Percentiles rank a stretch among this genome's conserved stretches.
Evolutionary conservation across 2,329 filamentous ascomycete genomes (phyloP).

Genomic region (Fusarium chaquense): DNA sequence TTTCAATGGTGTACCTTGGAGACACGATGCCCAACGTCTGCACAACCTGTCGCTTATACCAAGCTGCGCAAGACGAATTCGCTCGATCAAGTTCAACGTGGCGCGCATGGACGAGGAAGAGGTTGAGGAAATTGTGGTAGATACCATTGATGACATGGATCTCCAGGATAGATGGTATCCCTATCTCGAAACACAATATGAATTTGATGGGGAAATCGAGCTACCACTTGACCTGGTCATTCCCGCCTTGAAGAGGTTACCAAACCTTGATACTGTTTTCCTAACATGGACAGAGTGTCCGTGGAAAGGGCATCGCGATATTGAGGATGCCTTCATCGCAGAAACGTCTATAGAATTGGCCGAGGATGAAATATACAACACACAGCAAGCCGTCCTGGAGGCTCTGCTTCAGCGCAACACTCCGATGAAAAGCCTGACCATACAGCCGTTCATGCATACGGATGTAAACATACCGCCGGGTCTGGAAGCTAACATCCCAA

Average conservation of each 20-base stretch:
- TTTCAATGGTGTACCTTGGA: constrained; percentile 60
- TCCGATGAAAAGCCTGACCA: constrained; percentile 35
- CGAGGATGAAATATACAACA: constrained; percentile 16
- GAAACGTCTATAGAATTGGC: constrained; percentile 38
- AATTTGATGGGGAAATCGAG: background rate
- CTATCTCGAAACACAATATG: constrained; percentile 26
- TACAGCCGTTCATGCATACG: constrained; percentile 35
- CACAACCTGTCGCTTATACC: constrained; percentile 58
- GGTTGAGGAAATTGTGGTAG: constrained; percentile 4
- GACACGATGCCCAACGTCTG: constrained; percentile 59
- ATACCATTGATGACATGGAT: background rate
- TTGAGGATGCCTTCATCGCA: constrained; percentile 21
- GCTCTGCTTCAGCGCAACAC: constrained; percentile 24
- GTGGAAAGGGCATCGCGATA: constrained; percentile 25
- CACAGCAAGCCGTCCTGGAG: constrained; percentile 41
- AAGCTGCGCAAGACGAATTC: constrained; percentile 57
- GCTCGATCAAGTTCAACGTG: constrained; percentile 60
- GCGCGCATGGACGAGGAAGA: constrained; percentile 28
- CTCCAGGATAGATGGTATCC: constrained; percentile 6
- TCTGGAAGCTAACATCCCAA: constrained; percentile 8
- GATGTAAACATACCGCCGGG: constrained; percentile 16
- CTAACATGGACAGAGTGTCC: constrained; percentile 45
- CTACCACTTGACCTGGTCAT: constrained; percentile 27
- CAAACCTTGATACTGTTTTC: constrained; percentile 38
- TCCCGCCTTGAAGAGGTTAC: constrained; percentile 30